phyloP scores from a whole-genome alignment of 1,139 yeast species.

The Sugiyamaella sp. region DNA sequence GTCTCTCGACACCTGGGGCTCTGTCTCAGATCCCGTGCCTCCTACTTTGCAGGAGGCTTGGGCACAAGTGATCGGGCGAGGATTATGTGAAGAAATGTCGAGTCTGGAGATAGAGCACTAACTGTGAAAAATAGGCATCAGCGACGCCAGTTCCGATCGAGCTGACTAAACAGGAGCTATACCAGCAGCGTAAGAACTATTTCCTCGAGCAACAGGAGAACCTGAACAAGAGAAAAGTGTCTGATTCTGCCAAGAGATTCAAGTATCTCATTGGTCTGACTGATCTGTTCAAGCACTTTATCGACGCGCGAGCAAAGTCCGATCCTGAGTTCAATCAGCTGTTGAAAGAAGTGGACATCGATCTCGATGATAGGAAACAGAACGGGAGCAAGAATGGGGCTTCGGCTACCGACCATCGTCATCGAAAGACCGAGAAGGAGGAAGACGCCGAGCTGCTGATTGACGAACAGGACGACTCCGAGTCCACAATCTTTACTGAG shows the following conservation, averaged over 20 bases:
- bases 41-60: no score
- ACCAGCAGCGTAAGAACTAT: conserved; percentile 35
- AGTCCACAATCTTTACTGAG: conserved; percentile 62
- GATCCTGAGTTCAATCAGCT: conserved; percentile 67
- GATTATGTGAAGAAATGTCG: no score
- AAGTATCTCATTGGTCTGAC: conserved; percentile 81
- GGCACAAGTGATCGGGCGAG: no score
- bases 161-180: conserved; percentile 33
- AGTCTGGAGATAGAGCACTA: no score
- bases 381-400: conserved; percentile 30
- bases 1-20: no score
- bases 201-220: conserved; percentile 37
- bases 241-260: conserved; percentile 76
- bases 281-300: conserved; percentile 84
- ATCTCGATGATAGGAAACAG: conserved; percentile 29
- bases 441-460: conserved; percentile 86
- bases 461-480: conserved; percentile 62
- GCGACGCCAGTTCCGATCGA: conserved; percentile 33
- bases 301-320: conserved; percentile 75
- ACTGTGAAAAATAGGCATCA: conserved; percentile 16
- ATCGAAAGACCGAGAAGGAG: conserved; percentile 79
- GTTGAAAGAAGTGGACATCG: conserved; percentile 57
- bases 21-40: no score
- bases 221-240: conserved; percentile 31
- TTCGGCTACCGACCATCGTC: conserved; percentile 36